A percentile compares a stretch with the other conserved stretches of the same genome.
phyloP scores from a whole-genome alignment of 805 yeast species.

The Schwanniomyces occidentalis region DNA sequence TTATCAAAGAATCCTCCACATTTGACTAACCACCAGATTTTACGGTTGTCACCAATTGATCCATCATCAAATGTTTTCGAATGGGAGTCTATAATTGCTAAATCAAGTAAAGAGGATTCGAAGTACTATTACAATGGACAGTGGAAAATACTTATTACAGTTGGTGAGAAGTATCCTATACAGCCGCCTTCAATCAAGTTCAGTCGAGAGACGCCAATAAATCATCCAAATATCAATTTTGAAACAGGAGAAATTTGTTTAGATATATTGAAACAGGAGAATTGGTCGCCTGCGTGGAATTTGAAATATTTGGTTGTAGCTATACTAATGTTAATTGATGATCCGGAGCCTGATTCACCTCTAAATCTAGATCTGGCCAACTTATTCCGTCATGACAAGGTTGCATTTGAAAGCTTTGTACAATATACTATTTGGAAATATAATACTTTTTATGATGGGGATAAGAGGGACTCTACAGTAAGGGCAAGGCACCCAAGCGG shows the following conservation, averaged over 20 bases:
- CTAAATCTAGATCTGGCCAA: constrained; percentile 70
- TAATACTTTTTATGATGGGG: constrained; percentile 24
- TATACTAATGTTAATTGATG: constrained; percentile 53
- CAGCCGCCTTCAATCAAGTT: constrained; percentile 60
- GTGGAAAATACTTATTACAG: constrained; percentile 49
- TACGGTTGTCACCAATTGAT: constrained; percentile 43
- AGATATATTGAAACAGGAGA: constrained; percentile 55
- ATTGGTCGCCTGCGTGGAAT: constrained; percentile 80
- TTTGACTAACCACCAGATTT: constrained; percentile 36
- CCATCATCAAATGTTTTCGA: constrained; percentile 41
- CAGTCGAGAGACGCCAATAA: constrained; percentile 34
- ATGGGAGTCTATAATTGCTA: constrained; percentile 55
- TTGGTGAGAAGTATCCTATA: constrained; percentile 55
- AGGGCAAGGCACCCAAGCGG: constrained; percentile 1
- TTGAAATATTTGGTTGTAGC: constrained; percentile 56
- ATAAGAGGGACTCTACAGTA: not conserved
- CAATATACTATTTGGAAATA: constrained; percentile 43
- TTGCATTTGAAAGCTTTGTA: constrained; percentile 40
- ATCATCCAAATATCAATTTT: constrained; percentile 42
- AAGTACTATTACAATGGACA: constrained; percentile 50
- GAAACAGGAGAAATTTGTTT: constrained; percentile 69
- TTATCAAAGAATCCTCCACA: constrained; percentile 28
- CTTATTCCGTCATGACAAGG: constrained; percentile 45
- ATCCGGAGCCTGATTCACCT: constrained; percentile 74
- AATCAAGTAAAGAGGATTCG: constrained; percentile 46